Base-by-base conservation (phyloP, 2,329 filamentous ascomycete species). In the Apiospora rasikravindrae region DNA sequence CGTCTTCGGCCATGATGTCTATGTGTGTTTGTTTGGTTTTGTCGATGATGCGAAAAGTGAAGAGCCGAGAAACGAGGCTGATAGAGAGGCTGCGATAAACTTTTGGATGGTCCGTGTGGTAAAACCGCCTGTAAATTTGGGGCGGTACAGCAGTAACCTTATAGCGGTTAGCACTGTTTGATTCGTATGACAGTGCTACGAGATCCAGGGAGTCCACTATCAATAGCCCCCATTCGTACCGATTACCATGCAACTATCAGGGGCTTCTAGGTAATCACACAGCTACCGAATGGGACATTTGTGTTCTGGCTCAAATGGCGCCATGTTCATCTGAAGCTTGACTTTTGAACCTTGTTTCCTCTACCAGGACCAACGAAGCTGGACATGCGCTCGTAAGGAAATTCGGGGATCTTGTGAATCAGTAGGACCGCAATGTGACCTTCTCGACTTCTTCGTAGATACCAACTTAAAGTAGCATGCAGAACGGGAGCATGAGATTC, bases 1-100 rank as follows among this genome's bases (percentile, higher is more conserved):
- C 79, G 73, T 44, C 40, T 37, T 69, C 68, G 33, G 68, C 68
- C 68, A 69, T 69, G 47, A 26, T 53, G 33, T 10, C 19, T 37
- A 13, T n/a, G 24, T n/a, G 47, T 51, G 22, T 51, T 33, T 57
- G 8, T 61, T 37, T 22, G 2, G 53, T 7, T 22, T 10, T 40
- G 29, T 10, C 57, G 57, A 64, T 64, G 57, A 64, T 64, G 57
- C 33, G 22, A 64, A 64, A n/a, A 40, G 33, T 40, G 57, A 64
- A 40, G 57, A 33, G 33, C 13, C 51, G 22, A 57, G 26, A 19
- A 19, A n/a, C 29, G 33, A 64, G 57, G 57, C 57, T 64, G 57
- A 64, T 40, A 24, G 57, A n/a, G 40, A 64, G 57, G 57, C 57
- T 64, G 57, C 29, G 33, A 40, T 64, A n/a, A n/a, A 64, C 29